Evolutionary conservation across 257 asterid species (phyloP), one percentile per base, ranked within the genome.

Genomic region (Verbascum thapsus): DNA sequence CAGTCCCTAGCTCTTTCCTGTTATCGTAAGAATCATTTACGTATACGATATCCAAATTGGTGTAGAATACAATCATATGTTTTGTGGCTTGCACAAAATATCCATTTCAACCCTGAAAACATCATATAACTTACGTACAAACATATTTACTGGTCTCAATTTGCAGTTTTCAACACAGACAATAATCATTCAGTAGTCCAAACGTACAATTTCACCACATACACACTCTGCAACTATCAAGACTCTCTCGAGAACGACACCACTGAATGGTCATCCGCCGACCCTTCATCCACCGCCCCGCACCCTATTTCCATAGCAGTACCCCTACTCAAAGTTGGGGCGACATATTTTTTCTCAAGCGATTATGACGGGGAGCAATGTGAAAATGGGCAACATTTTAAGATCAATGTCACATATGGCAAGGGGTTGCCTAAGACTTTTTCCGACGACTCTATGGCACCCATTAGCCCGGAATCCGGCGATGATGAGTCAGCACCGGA

Each of bases 311-410:
- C 91, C 0, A 82, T 85, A 3, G 42, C 84, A 0, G 97, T 92
- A 0, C 96, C 94, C 5, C 85, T 92, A 0, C 0, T 45, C 6
- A 81, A 67, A 67, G 72, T 71, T 0, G 97, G 99, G 7, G 2
- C 41, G 26, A 79, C 72, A 0, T 92, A 83, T 22, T 92, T 89
- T 34, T 87, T 89, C 91, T 92, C 99, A 0, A 51, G 91, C 0
- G 96, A 89, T 60, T 92, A 92, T 0, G 99, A 89, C 0, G 97
- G 99, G 0, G 96, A 90, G 49, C 99, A 92, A 32, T 92, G 99
- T 17, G 64, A 51, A 38, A 78, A 80, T 4, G 97, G 95, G 0
- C 90, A 83, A 32, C 88, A 53, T 1, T 72, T 92, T 13, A 58
- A 72, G 54, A 69, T 92, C 26, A 86, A 83, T 0, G 97, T 92